Conservation (phyloP, 306 rosid genomes). For the Cucurbita ficifolia region DNA sequence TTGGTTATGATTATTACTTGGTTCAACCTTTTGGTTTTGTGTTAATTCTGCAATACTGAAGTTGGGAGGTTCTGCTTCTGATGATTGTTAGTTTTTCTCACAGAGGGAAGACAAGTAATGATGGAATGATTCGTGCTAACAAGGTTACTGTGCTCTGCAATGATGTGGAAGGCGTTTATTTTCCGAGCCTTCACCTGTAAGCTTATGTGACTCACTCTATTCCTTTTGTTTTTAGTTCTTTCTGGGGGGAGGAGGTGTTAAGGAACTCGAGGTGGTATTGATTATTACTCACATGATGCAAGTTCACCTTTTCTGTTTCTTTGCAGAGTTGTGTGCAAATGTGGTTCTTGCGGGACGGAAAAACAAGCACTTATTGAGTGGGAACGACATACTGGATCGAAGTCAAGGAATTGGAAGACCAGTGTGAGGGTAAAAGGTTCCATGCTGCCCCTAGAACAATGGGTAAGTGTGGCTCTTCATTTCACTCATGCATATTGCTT, state of each 20-base stretch:
- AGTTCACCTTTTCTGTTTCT: slow-evolving; percentile 15
- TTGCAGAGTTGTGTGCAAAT: slow-evolving; percentile 89
- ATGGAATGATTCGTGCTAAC: slow-evolving; percentile 46
- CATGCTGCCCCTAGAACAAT: slow-evolving; percentile 89
- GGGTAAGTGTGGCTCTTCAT: slow-evolving; percentile 46
- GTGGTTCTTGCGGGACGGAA: slow-evolving; percentile 80
- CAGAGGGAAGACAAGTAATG: slow-evolving; percentile 49
- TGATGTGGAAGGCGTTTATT: slow-evolving; percentile 81
- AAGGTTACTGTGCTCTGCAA: slow-evolving; percentile 92
- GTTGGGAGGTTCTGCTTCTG: slow-evolving; percentile 7
- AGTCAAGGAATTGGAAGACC: slow-evolving; percentile 79
- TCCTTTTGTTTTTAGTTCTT: too few species aligned
- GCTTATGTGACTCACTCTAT: slow-evolving; percentile 9
- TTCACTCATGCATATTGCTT: not conserved
- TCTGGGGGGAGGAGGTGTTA: too few species aligned
- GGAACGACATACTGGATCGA: slow-evolving; percentile 94
- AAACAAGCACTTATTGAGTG: slow-evolving; percentile 97
- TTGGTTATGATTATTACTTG: not conserved
- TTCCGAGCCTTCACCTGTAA: slow-evolving; percentile 98
- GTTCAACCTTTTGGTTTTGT: not conserved
- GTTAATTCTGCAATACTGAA: not conserved
- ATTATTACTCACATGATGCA: not conserved
- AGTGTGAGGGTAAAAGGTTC: slow-evolving; percentile 87
- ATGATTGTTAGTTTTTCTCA: slow-evolving; percentile 13
- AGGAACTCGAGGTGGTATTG: too few species aligned